Conservation (phyloP, 805 yeast species). For the Teunomyces atbi region DNA sequence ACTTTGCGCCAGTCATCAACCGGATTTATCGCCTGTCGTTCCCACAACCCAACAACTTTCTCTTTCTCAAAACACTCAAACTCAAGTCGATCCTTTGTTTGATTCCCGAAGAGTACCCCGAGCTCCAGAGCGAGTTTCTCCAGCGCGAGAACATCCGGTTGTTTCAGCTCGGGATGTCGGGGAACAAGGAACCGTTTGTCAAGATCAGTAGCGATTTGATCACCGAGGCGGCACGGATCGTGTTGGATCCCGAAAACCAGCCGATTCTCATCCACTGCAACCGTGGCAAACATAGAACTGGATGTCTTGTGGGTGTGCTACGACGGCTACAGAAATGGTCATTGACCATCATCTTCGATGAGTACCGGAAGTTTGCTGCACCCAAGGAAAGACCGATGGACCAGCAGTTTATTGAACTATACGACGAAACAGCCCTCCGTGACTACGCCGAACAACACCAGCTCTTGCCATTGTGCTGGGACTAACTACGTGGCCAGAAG, state of each 20-base stretch:
- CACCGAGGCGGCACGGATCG: constrained; percentile 77
- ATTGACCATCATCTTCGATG: constrained; percentile 90
- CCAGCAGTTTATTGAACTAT: constrained; percentile 92
- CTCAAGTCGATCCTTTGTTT: constrained; percentile 77
- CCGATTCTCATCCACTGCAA: constrained; percentile 94
- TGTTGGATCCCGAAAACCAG: constrained; percentile 81
- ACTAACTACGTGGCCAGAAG: constrained; percentile 39
- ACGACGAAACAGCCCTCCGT: constrained; percentile 63
- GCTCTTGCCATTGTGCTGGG: constrained; percentile 74
- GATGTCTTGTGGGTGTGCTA: constrained; percentile 92
- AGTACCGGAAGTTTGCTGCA: constrained; percentile 88
- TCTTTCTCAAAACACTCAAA: constrained; percentile 58
- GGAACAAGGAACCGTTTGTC: constrained; percentile 93
- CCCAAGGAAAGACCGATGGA: constrained; percentile 96
- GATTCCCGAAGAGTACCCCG: constrained; percentile 90
- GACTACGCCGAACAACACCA: constrained; percentile 48
- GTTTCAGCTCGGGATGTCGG: constrained; percentile 89
- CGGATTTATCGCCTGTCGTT: constrained; percentile 84
- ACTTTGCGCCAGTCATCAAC: constrained; percentile 76
- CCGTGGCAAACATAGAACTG: constrained; percentile 95
- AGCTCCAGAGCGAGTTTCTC: constrained; percentile 66
- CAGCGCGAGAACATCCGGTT: constrained; percentile 59
- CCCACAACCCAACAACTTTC: constrained; percentile 82
- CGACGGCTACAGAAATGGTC: constrained; percentile 91
- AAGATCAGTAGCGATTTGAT: constrained; percentile 65